These are phyloP conservation scores for Dryas drummondii DNA, from an alignment of 306 rosid species.

Conservation along the genomic window DNA sequence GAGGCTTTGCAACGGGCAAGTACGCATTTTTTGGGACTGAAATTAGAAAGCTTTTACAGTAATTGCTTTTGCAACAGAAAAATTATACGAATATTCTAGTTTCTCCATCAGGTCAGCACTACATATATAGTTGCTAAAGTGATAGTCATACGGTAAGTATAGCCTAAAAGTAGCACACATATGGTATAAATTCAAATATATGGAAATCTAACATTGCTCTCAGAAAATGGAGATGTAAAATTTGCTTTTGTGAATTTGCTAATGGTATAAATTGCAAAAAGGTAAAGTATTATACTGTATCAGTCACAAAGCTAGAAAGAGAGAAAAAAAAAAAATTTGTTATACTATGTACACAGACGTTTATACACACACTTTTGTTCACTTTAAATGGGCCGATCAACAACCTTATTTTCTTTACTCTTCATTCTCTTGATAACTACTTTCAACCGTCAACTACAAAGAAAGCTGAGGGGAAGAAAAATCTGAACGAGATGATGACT, in stretches of 20 bases:
- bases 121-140: too few species aligned
- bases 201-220: too few species aligned
- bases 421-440: not conserved
- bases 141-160: too few species aligned
- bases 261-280: not conserved
- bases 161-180: too few species aligned
- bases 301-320: not conserved
- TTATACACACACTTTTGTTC: not conserved
- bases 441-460: conserved; percentile 15
- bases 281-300: conserved; percentile 12
- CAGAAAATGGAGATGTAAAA: not conserved
- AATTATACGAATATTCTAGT: too few species aligned
- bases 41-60: too few species aligned
- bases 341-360: not conserved
- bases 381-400: not conserved
- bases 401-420: conserved; percentile 13
- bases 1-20: too few species aligned
- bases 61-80: too few species aligned
- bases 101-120: too few species aligned
- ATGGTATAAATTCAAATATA: too few species aligned
- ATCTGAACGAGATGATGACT: not conserved
- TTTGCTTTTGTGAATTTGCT: not conserved
- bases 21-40: too few species aligned
- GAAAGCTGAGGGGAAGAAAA: not conserved
- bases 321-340: conserved; percentile 7